phyloP scores from a whole-genome alignment of 805 yeast species.

The Wickerhamia fluorescens region DNA sequence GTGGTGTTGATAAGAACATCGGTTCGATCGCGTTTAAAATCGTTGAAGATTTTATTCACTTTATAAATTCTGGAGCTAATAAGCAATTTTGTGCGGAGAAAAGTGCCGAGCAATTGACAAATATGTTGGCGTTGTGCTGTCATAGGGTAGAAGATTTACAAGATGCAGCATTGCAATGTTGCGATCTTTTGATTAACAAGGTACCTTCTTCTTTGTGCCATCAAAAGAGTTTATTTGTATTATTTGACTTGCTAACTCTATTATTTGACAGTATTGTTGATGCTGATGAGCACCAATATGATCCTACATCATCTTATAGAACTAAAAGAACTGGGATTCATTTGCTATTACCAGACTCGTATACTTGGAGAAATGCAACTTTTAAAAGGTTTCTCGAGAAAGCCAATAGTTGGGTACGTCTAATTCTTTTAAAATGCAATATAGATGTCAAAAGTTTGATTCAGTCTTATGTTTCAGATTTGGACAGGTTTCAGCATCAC shows the following conservation, averaged over 20 bases:
- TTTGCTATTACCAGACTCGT: conserved; percentile 64
- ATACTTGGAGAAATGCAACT: conserved; percentile 67
- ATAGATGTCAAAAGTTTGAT: conserved; percentile 74
- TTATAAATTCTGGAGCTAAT: conserved; percentile 47
- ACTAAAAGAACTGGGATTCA: conserved; percentile 38
- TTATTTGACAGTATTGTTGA: conserved; percentile 76
- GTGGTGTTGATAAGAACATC: conserved; percentile 64
- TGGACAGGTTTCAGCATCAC: conserved; percentile 11
- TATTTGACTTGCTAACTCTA: conserved; percentile 73
- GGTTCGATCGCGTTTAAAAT: conserved; percentile 57
- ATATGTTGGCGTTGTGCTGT: conserved; percentile 63
- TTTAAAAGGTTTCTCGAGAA: conserved; percentile 50
- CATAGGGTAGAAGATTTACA: conserved; percentile 73
- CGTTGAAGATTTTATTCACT: conserved; percentile 47
- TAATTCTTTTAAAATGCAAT: conserved; percentile 50
- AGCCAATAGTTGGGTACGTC: conserved; percentile 62
- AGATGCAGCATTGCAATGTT: conserved; percentile 70
- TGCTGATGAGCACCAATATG: conserved; percentile 77
- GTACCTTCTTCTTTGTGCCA: conserved; percentile 80
- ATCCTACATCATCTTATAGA: conserved; percentile 67
- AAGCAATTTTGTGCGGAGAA: conserved; percentile 49
- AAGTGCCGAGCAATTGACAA: conserved; percentile 60
- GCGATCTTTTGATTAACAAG: conserved; percentile 56
- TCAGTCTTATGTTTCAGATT: conserved; percentile 60
- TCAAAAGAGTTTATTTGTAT: conserved; percentile 61